These are phyloP conservation scores for Astraeus odoratus DNA, from an alignment of 768 basidiomycete species.

Conservation along the genomic window DNA sequence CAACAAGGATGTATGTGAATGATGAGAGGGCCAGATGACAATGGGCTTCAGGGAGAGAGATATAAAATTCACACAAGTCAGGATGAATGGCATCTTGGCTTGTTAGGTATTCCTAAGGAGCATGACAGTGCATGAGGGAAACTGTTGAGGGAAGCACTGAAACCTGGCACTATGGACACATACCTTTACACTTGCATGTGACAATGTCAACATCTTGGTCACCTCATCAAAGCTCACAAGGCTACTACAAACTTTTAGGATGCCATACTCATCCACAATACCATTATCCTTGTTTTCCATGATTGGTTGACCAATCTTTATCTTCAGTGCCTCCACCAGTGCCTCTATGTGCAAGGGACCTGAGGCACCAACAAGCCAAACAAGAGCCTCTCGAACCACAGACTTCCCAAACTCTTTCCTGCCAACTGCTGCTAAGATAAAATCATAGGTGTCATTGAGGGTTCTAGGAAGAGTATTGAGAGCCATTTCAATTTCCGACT, in stretches of 20 bases:
- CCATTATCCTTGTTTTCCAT: slow-evolving; percentile 7
- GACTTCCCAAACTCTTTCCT: neutral
- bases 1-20: neutral
- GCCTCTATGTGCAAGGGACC: slow-evolving; percentile 9
- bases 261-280: slow-evolving; percentile 4
- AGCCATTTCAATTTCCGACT: slow-evolving; percentile 6
- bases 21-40: neutral
- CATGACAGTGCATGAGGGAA: too few relatives aligned
- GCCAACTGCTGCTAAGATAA: slow-evolving; percentile 12
- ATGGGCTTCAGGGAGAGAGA: neutral
- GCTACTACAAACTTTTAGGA: slow-evolving; percentile 11
- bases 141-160: too few relatives aligned
- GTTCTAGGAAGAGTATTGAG: slow-evolving; percentile 11
- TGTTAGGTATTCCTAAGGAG: slow-evolving; percentile 16
- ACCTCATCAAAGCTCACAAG: slow-evolving; percentile 12
- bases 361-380: slow-evolving; percentile 14
- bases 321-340: slow-evolving; percentile 8
- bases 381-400: slow-evolving; percentile 7
- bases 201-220: slow-evolving; percentile 8
- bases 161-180: fast-evolving
- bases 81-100: neutral
- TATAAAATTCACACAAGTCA: slow-evolving; percentile 2
- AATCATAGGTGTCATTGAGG: slow-evolving; percentile 16
- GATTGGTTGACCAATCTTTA: slow-evolving; percentile 1
- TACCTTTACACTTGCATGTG: slow-evolving; percentile 20